phyloP scores from a whole-genome alignment of 495 filamentous ascomycete genomes.

The Apodospora peruviana region DNA sequence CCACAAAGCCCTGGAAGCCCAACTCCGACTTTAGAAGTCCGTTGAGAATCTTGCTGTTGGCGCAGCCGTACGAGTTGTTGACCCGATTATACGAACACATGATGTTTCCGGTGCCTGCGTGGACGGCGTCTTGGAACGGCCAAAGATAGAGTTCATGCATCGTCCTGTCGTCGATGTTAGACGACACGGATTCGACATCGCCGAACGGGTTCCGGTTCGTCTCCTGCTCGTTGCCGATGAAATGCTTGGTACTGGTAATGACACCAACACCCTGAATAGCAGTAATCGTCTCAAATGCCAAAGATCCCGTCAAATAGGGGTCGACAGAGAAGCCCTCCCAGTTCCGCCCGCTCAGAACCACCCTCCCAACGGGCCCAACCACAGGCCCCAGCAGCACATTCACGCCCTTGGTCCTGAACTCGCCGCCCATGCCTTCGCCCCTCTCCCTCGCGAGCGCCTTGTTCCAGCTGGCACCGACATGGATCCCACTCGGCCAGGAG shows the following conservation, averaged over 20 bases:
- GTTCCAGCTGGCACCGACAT: conserved; percentile 58
- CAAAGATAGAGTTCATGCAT: conserved; percentile 70
- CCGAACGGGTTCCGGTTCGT: conserved; percentile 49
- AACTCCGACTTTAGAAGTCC: conserved; percentile 61
- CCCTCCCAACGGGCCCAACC: conserved; percentile 50
- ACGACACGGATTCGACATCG: conserved; percentile 46
- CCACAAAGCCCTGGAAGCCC: conserved; percentile 55
- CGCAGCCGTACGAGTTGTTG: conserved; percentile 61
- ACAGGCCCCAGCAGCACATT: conserved; percentile 65
- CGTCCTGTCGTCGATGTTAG: conserved; percentile 62
- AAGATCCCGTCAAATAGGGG: conserved; percentile 42
- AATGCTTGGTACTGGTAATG: conserved; percentile 54
- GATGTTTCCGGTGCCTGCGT: conserved; percentile 53
- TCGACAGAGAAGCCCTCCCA: conserved; percentile 53
- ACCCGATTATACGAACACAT: conserved; percentile 70
- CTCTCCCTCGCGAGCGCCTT: conserved; percentile 42
- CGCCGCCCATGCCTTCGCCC: conserved; percentile 48
- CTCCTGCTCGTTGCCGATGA: conserved; percentile 63
- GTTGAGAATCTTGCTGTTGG: conserved; percentile 57
- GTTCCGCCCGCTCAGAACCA: conserved; percentile 49
- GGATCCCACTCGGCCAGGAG: conserved; percentile 49
- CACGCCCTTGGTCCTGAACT: conserved; percentile 58
- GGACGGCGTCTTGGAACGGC: conserved; percentile 62
- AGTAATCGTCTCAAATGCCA: conserved; percentile 40
- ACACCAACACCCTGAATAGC: conserved; percentile 51